Percentiles rank a stretch among this genome's conserved stretches.
Conservation (phyloP, 371 early-diverging fungal species). For the Mucor piriformis region DNA sequence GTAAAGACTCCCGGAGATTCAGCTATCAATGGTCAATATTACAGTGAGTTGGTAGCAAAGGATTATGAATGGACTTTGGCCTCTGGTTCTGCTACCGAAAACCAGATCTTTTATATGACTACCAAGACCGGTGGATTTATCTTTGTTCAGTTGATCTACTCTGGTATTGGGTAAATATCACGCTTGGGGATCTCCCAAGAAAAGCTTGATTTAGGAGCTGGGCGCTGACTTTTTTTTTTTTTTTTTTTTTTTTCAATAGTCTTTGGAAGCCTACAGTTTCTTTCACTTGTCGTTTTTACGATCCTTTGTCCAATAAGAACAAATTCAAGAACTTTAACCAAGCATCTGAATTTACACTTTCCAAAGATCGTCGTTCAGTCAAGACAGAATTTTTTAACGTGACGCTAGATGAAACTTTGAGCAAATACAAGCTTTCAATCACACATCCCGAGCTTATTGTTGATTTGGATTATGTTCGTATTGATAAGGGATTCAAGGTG, state of each 20-base stretch:
- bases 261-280: slow-evolving; percentile 72
- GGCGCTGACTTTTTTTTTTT: too few species aligned
- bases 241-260: slow-evolving; percentile 6
- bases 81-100: slow-evolving; percentile 83
- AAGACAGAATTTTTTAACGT: slow-evolving; percentile 72
- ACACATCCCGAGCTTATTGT: slow-evolving; percentile 66
- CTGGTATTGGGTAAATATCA: slow-evolving; percentile 70
- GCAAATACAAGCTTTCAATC: slow-evolving; percentile 57
- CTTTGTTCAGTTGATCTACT: slow-evolving; percentile 86
- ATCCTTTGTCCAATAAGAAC: slow-evolving; percentile 62
- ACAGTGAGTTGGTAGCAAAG: slow-evolving; percentile 55
- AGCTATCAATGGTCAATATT: slow-evolving; percentile 60
- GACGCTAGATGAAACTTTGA: slow-evolving; percentile 54
- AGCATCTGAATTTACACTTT: slow-evolving; percentile 61
- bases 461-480: slow-evolving; percentile 66
- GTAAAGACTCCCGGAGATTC: slow-evolving; percentile 60
- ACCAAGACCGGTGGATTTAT: slow-evolving; percentile 75
- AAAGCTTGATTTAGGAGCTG: not conserved
- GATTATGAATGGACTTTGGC: slow-evolving; percentile 78
- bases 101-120: slow-evolving; percentile 85
- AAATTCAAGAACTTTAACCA: slow-evolving; percentile 75
- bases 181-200: not conserved
- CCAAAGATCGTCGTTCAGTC: slow-evolving; percentile 73
- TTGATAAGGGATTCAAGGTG: slow-evolving; percentile 77
- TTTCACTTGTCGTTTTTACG: slow-evolving; percentile 77